These are phyloP conservation scores for Nadsonia fulvescens DNA, from an alignment of 805 yeast genomes.

Conservation along the genomic window DNA sequence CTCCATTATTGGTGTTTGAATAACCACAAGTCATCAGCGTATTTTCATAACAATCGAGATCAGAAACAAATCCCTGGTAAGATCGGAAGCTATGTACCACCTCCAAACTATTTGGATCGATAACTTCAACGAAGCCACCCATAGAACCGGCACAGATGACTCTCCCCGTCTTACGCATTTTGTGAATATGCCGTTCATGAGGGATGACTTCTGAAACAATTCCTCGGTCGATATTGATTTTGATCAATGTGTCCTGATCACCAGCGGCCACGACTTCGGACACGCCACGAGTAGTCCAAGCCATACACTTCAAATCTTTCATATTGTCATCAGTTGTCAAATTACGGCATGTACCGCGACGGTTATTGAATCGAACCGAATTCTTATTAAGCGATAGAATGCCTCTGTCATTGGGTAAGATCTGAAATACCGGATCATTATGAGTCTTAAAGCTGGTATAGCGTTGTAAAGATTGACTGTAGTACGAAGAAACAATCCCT, in stretches of 20 bases:
- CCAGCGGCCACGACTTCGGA: constrained; percentile 19
- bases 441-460: constrained; percentile 45
- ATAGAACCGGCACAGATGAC: constrained; percentile 6
- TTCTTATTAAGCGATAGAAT: constrained; percentile 36
- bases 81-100: constrained; percentile 15
- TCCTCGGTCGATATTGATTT: constrained; percentile 21
- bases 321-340: constrained; percentile 14
- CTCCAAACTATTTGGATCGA: constrained; percentile 20
- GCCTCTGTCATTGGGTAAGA: constrained; percentile 39
- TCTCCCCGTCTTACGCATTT: constrained; percentile 3
- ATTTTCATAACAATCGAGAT: constrained; percentile 20
- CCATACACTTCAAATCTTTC: constrained; percentile 13
- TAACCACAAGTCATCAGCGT: constrained; percentile 51
- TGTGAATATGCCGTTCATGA: constrained; percentile 7
- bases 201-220: constrained; percentile 15
- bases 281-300: constrained; percentile 14
- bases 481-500: constrained; percentile 25
- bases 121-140: constrained; percentile 13
- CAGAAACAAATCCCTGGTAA: constrained; percentile 22
- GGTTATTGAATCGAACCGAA: constrained; percentile 33
- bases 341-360: constrained; percentile 35
- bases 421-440: constrained; percentile 28
- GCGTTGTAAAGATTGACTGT: constrained; percentile 30
- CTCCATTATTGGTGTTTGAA: constrained; percentile 44
- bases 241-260: constrained; percentile 15